These are phyloP conservation scores for Termitomyces sp. DNA, from an alignment of 768 basidiomycete genomes.

Conservation along the genomic window DNA sequence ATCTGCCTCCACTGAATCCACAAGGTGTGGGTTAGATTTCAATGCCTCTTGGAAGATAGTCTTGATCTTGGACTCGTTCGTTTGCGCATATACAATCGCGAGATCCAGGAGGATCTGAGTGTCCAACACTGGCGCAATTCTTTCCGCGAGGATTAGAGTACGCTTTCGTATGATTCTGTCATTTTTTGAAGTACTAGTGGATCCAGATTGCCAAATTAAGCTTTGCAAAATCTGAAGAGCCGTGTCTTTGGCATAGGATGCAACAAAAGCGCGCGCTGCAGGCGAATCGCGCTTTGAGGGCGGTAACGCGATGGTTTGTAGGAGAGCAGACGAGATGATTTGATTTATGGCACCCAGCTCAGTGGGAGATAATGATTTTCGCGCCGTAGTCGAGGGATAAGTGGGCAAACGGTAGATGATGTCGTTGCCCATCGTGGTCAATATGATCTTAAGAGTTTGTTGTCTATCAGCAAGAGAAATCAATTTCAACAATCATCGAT, in stretches of 20 bases:
- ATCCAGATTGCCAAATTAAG: conserved; percentile 50
- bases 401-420: conserved; percentile 31
- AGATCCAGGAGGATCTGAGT: conserved; percentile 58
- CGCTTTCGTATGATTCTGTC: conserved; percentile 43
- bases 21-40: conserved; percentile 25
- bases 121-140: conserved; percentile 43
- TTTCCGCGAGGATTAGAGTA: conserved; percentile 53
- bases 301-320: conserved; percentile 42
- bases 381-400: conserved; percentile 49
- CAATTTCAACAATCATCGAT: not conserved
- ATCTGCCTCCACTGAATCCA: conserved; percentile 32
- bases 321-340: conserved; percentile 43
- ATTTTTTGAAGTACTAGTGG: conserved; percentile 22
- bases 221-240: conserved; percentile 48
- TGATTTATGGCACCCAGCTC: conserved; percentile 45
- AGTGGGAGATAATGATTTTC: conserved; percentile 45
- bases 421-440: conserved; percentile 11
- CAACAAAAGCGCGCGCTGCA: conserved; percentile 43
- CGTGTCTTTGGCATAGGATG: conserved; percentile 52
- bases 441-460: not conserved
- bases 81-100: conserved; percentile 47
- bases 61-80: conserved; percentile 38
- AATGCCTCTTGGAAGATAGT: conserved; percentile 38
- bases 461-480: not conserved
- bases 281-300: conserved; percentile 40